Base-by-base conservation (phyloP, 306 rosid species). In the Corylus americana region DNA sequence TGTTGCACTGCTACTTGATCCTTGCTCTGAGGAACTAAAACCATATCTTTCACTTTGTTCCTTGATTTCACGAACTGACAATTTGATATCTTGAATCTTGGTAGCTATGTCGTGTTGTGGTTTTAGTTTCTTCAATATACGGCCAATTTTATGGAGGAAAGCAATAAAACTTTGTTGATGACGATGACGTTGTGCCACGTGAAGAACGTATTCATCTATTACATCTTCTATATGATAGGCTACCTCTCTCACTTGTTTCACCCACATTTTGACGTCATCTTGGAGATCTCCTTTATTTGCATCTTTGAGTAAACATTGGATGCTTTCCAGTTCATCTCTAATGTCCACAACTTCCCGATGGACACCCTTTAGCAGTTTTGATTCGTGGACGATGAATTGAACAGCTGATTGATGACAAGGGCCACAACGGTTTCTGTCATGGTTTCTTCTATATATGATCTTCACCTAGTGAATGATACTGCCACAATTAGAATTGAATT, bases 381-480 rank as follows among this genome's bases (percentile, higher is more conserved):
- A 64, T 67, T 77, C 80, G 11, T 77, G 48, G 22, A 25, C 31
- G 18, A 77, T 50, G 37, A 77, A 77, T 3, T 69, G 74, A 50
- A 51, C 63, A 51, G 10, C 61, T 77, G 35, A 11, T 77, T 16
- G 1, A 77, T 8, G 44, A 77, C 17, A 4, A 77, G 45, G 74
- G 51, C 18, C 22, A 77, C 80, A 0, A 63, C 62, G 35, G 25
- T 66, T 35, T 77, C 67, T 9, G 67, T 27, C 80, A 64, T 76
- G 35, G 31, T 64, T 35, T 64, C 47, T 5, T 5, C 47, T 16
- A 20, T 35, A 8, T 73, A 54, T 29, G 8, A 18, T 64, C 45
- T 25, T 25, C 35, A 9, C 66, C 37, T 25, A 59, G 11, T 11
- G 37, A 59, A 59, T 8, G 53, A 10, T 11, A 48, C 0, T 48